Conservation (phyloP, 176 grass and related monocot genomes). For the Themeda triandra region DNA sequence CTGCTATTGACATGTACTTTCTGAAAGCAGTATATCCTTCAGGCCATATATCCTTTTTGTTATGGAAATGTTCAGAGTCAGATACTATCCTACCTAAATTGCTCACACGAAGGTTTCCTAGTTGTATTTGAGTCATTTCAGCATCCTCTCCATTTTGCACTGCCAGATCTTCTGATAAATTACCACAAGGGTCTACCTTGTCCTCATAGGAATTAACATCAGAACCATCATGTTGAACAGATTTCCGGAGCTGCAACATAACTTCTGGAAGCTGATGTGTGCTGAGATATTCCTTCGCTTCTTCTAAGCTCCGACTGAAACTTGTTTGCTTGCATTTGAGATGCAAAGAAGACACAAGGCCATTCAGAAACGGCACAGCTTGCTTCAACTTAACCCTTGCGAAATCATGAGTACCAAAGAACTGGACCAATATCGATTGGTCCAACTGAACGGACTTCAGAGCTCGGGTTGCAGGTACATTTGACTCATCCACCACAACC, state of each 20-base stretch:
- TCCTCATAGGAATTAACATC: slow-evolving; percentile 47
- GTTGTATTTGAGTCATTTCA: slow-evolving; percentile 68
- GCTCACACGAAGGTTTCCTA: slow-evolving; percentile 85
- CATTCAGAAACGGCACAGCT: slow-evolving; percentile 80
- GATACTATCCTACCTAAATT: slow-evolving; percentile 89
- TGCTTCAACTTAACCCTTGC: slow-evolving; percentile 96
- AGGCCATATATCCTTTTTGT: slow-evolving; percentile 93
- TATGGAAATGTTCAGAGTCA: slow-evolving; percentile 96
- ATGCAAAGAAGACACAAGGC: slow-evolving; percentile 89
- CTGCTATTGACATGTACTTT: slow-evolving; percentile 77
- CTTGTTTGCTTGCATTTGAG: slow-evolving; percentile 91
- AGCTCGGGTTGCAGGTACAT: slow-evolving; percentile 48
- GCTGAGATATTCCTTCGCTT: slow-evolving; percentile 86
- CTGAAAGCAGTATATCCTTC: slow-evolving; percentile 98
- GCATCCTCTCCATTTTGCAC: slow-evolving; percentile 45
- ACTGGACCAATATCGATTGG: slow-evolving; percentile 83
- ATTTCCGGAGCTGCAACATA: slow-evolving; percentile 82
- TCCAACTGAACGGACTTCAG: slow-evolving; percentile 65
- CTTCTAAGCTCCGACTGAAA: slow-evolving; percentile 88
- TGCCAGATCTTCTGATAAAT: slow-evolving; percentile 52
- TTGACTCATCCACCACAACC: slow-evolving; percentile 81
- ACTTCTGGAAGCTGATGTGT: slow-evolving; percentile 79
- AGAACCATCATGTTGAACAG: slow-evolving; percentile 43
- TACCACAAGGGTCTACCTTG: slow-evolving; percentile 47
- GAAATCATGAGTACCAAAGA: slow-evolving; percentile 99